Evolutionary conservation across 2,329 filamentous ascomycete genomes (phyloP).

Genomic region (Cercospora sojina): DNA sequence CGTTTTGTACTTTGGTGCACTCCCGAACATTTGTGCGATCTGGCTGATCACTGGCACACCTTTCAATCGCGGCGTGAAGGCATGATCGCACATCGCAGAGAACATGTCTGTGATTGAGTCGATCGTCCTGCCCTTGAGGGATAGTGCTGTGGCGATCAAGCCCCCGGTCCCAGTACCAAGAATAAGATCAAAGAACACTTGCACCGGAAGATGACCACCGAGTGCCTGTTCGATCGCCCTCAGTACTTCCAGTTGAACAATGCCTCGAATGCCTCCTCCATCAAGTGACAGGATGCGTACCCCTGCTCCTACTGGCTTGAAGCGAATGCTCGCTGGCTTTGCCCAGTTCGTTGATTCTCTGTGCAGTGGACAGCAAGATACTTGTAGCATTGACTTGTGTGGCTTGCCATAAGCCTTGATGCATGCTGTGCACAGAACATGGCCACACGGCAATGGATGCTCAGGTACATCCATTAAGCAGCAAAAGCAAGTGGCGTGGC

Average conservation of each 20-base stretch:
- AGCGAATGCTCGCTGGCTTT: conserved; percentile 33
- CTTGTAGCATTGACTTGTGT: conserved; percentile 30
- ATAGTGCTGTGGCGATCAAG: conserved; percentile 47
- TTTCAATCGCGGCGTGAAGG: conserved; percentile 44
- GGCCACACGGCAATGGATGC: conserved; percentile 48
- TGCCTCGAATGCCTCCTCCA: conserved; percentile 50
- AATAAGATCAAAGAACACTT: conserved; percentile 52
- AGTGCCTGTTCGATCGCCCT: conserved; percentile 43
- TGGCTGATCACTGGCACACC: conserved; percentile 39
- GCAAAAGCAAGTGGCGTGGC: conserved; percentile 47
- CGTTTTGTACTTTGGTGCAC: conserved; percentile 37
- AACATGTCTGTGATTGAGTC: conserved; percentile 44
- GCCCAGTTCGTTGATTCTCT: conserved; percentile 39
- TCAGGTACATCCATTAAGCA: conserved; percentile 48
- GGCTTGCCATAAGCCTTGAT: conserved; percentile 39
- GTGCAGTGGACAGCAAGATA: conserved; percentile 40
- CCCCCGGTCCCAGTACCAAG: conserved; percentile 50
- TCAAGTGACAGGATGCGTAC: conserved; percentile 33
- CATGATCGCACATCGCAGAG: conserved; percentile 41
- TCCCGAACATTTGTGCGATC: conserved; percentile 32
- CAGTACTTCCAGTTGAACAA: conserved; percentile 49
- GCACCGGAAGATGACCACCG: conserved; percentile 43
- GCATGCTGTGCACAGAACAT: conserved; percentile 48
- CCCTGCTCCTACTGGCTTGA: conserved; percentile 32
- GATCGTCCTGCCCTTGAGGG: conserved; percentile 41